Base-by-base conservation (phyloP, 805 yeast genomes). In the Starmerella powellii region DNA sequence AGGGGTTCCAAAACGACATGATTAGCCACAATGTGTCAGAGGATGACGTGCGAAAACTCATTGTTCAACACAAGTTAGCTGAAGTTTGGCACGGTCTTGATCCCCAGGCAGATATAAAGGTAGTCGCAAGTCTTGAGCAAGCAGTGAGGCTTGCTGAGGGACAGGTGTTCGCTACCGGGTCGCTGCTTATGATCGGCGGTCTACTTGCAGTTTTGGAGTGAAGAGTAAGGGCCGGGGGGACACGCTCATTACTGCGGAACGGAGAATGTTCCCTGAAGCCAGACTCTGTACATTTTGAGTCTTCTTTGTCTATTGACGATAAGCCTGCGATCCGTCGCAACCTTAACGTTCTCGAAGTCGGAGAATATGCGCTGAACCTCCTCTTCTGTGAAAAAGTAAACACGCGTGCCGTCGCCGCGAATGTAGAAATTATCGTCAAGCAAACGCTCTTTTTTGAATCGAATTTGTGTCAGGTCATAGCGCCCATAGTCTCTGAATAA, bases 401-500 rank as follows among this genome's bases (percentile, higher is more conserved):
- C 98, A 53, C 98, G 70, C 0, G 98, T 91, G 37, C 98, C 98
- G 59, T 91, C 98, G 30, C 98, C 98, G 56, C 98, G 74, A 30
- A 87, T 85, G 62, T 91, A 91, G 57, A 91, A 91, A 61, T 91
- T 87, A 43, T 88, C 96, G 41, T 84, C 95, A 42, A 91, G 61
- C 21, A 84, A 63, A 54, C 97, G 73, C 37, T 83, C 80, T 59
- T 81, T 82, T 63, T 91, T 91, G 67, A 88, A 86, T 53, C 98
- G 65, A 42, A 91, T 80, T 59, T 91, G 98, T 0, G 98, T 95
- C 61, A 91, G 67, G 62, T 91, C 98, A 57, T 88, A 91, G 50
- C 96, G 72, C 2, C 96, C 97, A 58, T 91, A 91, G 60, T 91
- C 98, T 58, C 98, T 69, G 61, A 91, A 83, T 34, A 88, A 67